Evolutionary conservation across 208 protist genomes (phyloP).

Genomic region (Crithidia brevicula): DNA sequence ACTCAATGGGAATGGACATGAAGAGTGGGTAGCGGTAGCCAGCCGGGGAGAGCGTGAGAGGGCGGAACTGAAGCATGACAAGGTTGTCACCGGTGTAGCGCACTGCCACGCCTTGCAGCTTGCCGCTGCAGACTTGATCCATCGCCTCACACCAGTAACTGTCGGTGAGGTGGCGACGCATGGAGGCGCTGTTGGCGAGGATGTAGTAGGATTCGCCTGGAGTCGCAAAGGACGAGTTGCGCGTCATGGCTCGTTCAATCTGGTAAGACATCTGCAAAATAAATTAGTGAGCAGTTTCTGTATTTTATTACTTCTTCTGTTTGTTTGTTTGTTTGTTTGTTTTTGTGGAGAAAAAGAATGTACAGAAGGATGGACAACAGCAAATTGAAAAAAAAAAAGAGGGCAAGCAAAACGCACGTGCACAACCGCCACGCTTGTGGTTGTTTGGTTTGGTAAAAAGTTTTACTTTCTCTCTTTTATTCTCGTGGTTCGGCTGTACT

Average conservation of each 20-base stretch:
- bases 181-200: slow-evolving; percentile 67
- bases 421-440: too few relatives aligned
- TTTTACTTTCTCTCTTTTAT: too few relatives aligned
- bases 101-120: slow-evolving; percentile 81
- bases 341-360: too few relatives aligned
- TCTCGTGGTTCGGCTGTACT: too few relatives aligned
- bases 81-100: slow-evolving; percentile 89
- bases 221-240: slow-evolving; percentile 66
- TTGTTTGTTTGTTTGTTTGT: too few relatives aligned
- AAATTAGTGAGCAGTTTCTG: too few relatives aligned
- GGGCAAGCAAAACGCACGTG: neutral
- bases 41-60: slow-evolving; percentile 64
- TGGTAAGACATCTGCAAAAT: slow-evolving; percentile 57
- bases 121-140: slow-evolving; percentile 89
- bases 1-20: slow-evolving; percentile 91
- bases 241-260: slow-evolving; percentile 24
- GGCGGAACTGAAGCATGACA: slow-evolving; percentile 86
- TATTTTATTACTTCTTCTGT: too few relatives aligned
- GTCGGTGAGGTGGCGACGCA: slow-evolving; percentile 83
- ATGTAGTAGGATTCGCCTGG: slow-evolving; percentile 78
- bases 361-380: too few relatives aligned
- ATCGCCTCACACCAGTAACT: slow-evolving; percentile 92
- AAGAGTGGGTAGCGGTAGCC: slow-evolving; percentile 90
- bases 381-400: slow-evolving; percentile 29
- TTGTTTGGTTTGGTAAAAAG: too few relatives aligned